Evolutionary conservation across 2,329 filamentous ascomycete species (phyloP), one percentile per base, ranked within the genome.

Genomic region (Alternaria sp.): DNA sequence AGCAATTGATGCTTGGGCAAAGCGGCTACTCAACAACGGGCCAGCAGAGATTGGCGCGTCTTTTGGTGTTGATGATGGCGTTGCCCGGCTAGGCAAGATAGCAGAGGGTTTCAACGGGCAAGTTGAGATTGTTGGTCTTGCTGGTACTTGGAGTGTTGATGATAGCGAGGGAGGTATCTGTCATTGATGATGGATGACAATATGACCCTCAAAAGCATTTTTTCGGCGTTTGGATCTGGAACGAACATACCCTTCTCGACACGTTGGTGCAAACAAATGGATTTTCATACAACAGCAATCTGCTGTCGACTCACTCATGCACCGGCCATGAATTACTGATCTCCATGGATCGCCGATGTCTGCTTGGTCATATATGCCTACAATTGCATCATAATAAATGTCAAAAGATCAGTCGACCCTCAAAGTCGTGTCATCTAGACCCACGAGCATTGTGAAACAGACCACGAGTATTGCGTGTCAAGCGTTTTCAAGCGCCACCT

Each of bases 71-170:
- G 56, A 54, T 8, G 63, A 67, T 36, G 87, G 73, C 23, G 66
- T 75, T 42, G 73, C 69, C 7, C 70, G 82, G 13, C 67, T 86
- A 56, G 83, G 82, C 41, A 85, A 84, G 67, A 74, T 85, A 44
- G 82, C 79, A 21, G 84, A 86, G 70, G 79, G 83, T 37, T 77
- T 82, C 0, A 81, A 84, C 63, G 85, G 84, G 1, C 82, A 84
- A 61, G 77, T 85, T 28, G 81, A 86, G 70, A 81, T 86, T 58
- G 85, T 88, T 54, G 93, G 93, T 0, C 80, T 97, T 51, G 92
- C 93, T 5, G 92, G 91, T 2, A 89, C 87, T 0, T 97, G 93
- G 93, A 90, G 88, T n/a, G 89, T 95, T 72, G 92, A 96, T 70
- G 92, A 96, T 57, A 88, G 88, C 51, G 93, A 86, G 62, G 86